These are phyloP conservation scores for Phaeoacremonium minimum DNA, from an alignment of 2,329 filamentous ascomycete species.

Conservation along the genomic window DNA sequence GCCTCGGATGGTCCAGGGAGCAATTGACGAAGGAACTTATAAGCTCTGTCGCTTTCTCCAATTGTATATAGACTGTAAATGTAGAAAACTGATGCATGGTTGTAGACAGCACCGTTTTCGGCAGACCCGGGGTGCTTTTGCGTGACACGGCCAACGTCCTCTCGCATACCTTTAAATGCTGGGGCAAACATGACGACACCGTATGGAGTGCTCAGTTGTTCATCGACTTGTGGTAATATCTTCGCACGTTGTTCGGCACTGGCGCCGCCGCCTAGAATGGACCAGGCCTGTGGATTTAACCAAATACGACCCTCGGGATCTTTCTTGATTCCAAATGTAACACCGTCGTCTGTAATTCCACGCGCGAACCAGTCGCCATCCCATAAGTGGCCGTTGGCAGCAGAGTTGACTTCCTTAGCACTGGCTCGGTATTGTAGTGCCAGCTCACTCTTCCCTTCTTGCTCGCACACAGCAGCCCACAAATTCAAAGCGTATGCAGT, in stretches of 20 bases:
- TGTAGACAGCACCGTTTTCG: slow-evolving; percentile 56
- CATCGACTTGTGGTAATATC: slow-evolving; percentile 44
- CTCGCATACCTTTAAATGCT: slow-evolving; percentile 49
- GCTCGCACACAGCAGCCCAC: slow-evolving; percentile 48
- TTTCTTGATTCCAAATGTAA: slow-evolving; percentile 44
- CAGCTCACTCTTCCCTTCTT: slow-evolving; percentile 30
- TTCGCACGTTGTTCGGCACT: slow-evolving; percentile 31
- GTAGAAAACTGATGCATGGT: slow-evolving; percentile 53
- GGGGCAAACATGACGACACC: slow-evolving; percentile 53
- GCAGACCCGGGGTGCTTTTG: slow-evolving; percentile 53
- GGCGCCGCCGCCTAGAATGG: slow-evolving; percentile 50
- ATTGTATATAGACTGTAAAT: slow-evolving; percentile 48
- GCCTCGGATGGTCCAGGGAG: slow-evolving; percentile 46
- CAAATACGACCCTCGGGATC: slow-evolving; percentile 52
- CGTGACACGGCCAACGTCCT: slow-evolving; percentile 54
- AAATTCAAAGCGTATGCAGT: slow-evolving; percentile 48
- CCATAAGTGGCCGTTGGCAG: slow-evolving; percentile 49
- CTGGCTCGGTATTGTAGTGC: slow-evolving; percentile 39
- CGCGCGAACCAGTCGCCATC: slow-evolving; percentile 53
- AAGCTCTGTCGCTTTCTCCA: slow-evolving; percentile 44
- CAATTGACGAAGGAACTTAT: slow-evolving; percentile 45
- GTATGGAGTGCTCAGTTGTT: slow-evolving; percentile 47
- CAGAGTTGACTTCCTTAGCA: slow-evolving; percentile 40
- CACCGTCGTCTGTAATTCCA: slow-evolving; percentile 52
- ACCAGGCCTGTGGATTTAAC: slow-evolving; percentile 54